Conservation (phyloP, 352 stramenopile genomes). For the Phytophthora niederhauseri region DNA sequence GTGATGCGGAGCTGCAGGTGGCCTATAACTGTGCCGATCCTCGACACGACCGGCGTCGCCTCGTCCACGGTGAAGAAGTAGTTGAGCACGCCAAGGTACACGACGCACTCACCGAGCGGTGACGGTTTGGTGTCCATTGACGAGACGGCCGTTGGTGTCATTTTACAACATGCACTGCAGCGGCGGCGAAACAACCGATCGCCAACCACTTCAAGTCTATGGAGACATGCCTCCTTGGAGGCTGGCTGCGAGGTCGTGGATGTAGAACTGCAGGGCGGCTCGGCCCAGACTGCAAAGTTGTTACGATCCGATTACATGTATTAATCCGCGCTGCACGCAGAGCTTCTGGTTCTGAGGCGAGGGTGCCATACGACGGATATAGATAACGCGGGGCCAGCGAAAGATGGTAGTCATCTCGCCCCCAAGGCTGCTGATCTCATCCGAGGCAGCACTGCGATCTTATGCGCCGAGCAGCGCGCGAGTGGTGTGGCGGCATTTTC, state of each 20-base stretch:
- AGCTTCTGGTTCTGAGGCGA: slow-evolving; percentile 32
- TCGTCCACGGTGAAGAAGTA: slow-evolving; percentile 65
- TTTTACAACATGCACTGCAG: not conserved
- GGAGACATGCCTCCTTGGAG: not conserved
- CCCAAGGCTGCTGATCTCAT: not conserved
- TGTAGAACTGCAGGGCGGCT: not conserved
- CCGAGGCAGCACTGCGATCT: slow-evolving; percentile 6
- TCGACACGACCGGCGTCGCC: slow-evolving; percentile 56
- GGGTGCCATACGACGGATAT: slow-evolving; percentile 10
- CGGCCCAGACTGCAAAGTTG: not conserved
- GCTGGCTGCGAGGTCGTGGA: not conserved
- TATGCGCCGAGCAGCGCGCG: not conserved
- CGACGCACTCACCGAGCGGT: slow-evolving; percentile 54
- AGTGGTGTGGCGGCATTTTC: slow-evolving; percentile 9
- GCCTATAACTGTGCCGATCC: slow-evolving; percentile 48
- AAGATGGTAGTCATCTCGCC: slow-evolving; percentile 4
- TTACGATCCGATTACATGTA: not conserved
- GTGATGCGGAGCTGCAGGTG: slow-evolving; percentile 50
- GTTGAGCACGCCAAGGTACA: slow-evolving; percentile 66
- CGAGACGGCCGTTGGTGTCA: slow-evolving; percentile 10
- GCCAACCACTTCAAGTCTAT: not conserved
- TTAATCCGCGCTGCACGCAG: not conserved
- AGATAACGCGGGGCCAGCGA: slow-evolving; percentile 14
- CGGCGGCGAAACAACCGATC: not conserved
- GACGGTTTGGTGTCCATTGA: slow-evolving; percentile 19